These are phyloP conservation scores for Tremella mesenterica DNA, from an alignment of 768 basidiomycete genomes.

Conservation along the genomic window DNA sequence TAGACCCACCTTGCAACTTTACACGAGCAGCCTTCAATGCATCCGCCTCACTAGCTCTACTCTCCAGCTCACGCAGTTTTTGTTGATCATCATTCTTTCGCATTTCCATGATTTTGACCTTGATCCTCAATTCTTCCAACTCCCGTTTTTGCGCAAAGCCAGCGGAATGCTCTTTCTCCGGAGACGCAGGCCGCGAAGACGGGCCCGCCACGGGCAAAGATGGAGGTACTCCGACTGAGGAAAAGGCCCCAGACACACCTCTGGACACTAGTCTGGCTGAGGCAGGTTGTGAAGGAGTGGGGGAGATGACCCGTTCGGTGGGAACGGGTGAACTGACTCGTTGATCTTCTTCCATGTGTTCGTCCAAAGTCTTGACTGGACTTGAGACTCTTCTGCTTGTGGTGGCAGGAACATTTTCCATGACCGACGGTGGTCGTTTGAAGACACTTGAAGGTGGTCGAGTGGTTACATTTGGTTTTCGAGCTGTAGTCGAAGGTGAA, in stretches of 20 bases:
- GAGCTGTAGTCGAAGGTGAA: slow-evolving; percentile 23
- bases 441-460: slow-evolving; percentile 4
- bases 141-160: slow-evolving; percentile 31
- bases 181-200: slow-evolving; percentile 10
- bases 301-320: not conserved
- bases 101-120: slow-evolving; percentile 73
- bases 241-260: too few relatives aligned
- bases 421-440: slow-evolving; percentile 22
- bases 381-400: not conserved
- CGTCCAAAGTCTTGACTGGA: not conserved
- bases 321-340: not conserved
- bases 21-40: slow-evolving; percentile 74
- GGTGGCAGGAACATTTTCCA: slow-evolving; percentile 7
- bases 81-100: slow-evolving; percentile 80
- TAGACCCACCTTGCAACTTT: slow-evolving; percentile 58
- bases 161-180: slow-evolving; percentile 7
- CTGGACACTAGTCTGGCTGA: too few relatives aligned
- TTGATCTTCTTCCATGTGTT: not conserved
- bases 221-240: too few relatives aligned
- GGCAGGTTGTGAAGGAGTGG: not conserved
- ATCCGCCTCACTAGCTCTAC: slow-evolving; percentile 73
- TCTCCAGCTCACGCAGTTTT: slow-evolving; percentile 72
- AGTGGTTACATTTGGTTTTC: slow-evolving; percentile 4
- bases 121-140: slow-evolving; percentile 66
- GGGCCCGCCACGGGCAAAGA: not conserved